Evolutionary conservation across 2,329 filamentous ascomycete genomes (phyloP), one percentile per base, ranked within the genome.

Genomic region (Hypoxylon rubiginosum): DNA sequence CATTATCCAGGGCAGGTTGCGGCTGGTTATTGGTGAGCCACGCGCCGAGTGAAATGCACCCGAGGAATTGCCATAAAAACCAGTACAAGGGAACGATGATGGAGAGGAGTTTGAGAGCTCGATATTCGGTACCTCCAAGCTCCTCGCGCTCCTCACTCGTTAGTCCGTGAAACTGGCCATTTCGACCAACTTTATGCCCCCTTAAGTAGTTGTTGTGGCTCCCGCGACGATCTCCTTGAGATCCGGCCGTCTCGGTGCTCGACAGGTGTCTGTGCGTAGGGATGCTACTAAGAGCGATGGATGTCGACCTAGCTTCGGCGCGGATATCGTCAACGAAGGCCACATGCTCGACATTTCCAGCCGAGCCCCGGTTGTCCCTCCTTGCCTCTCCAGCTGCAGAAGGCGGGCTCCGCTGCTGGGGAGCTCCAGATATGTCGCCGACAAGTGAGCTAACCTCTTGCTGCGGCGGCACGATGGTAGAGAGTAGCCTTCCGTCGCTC

Each of bases 41-140:
- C 15, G 86, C 87, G 9, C 86, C 89, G 39, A 85, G 76, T 6
- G 78, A 79, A 5, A 85, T 69, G 57, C 76, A 78, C 8, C 82
- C 81, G 6, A 85, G 67, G 7, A 84, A 64, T 71, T 85, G 84
- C 76, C 79, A 83, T 2, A 81, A 66, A 30, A 86, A 73, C 26
- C 85, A 89, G 73, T 92, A 92, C 5, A 86, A 66, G 0, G 88
- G 88, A 5, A 92, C 88, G 19, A 89, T 73, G 69, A 86, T 81
- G 2, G 86, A 82, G 1, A 92, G 80, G 4, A 91, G 76, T 51
- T 83, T 83, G 19, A 91, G 81, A 15, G 89, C 88, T 45, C 86
- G 83, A 72, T 91, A 90, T 74, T 91, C 89, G 60, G 84, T 86
- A 0, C 89, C 88, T 26, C 89, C 89, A 0, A 91, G 79, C 28